Percentiles rank a stretch among this genome's conserved stretches.
phyloP scores from a whole-genome alignment of 208 protist genomes.

The Tritrichomonas foetus region DNA sequence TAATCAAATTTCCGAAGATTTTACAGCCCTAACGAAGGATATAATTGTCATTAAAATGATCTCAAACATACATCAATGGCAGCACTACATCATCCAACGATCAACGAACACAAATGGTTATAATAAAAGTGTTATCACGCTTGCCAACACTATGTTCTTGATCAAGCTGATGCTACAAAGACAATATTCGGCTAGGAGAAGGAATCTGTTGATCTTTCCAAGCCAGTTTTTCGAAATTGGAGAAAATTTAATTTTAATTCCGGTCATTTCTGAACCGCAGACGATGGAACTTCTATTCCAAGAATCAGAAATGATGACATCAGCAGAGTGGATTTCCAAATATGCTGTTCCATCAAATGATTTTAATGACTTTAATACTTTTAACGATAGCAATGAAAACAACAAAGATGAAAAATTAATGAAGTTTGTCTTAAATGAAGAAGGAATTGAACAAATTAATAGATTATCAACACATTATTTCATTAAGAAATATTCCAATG shows the following conservation, averaged over 20 bases:
- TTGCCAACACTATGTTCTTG: background rate
- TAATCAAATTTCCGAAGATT: background rate
- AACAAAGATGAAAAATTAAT: background rate
- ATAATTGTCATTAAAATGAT: background rate
- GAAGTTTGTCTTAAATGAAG: background rate
- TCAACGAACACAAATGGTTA: background rate
- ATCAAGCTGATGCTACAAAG: background rate
- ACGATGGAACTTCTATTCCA: too few relatives aligned
- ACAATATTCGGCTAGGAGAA: background rate
- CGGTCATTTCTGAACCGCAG: background rate
- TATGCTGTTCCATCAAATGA: background rate
- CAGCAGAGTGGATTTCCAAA: background rate
- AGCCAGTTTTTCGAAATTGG: constrained; percentile 11
- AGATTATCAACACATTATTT: background rate
- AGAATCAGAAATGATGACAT: too few relatives aligned
- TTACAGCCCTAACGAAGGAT: background rate
- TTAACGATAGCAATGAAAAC: too few relatives aligned
- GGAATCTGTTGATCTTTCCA: background rate
- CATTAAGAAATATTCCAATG: background rate
- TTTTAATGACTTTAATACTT: too few relatives aligned
- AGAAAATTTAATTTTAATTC: background rate
- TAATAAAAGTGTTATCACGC: background rate
- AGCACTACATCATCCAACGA: background rate
- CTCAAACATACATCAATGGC: background rate
- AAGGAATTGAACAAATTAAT: background rate